Conservation (phyloP, 108 stramenopile genomes). For the Nitzschia sp. region DNA sequence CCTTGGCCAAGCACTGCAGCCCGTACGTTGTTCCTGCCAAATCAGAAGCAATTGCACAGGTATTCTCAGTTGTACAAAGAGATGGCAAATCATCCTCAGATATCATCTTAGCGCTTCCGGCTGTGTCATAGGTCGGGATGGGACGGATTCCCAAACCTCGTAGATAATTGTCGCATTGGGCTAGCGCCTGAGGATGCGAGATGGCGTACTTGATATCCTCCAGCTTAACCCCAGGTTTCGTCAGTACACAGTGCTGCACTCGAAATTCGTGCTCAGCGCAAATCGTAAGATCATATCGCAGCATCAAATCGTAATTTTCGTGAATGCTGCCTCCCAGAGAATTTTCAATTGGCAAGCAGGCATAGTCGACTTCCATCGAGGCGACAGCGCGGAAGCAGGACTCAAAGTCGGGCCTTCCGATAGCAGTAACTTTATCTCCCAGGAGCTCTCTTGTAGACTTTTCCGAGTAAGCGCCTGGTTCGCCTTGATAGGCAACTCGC, state of each 20-base stretch:
- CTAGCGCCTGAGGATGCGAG: constrained; percentile 96
- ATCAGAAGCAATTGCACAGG: constrained; percentile 93
- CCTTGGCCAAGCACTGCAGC: constrained; percentile 85
- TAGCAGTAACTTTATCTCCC: constrained; percentile 83
- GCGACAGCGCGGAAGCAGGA: constrained; percentile 96
- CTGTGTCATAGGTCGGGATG: constrained; percentile 94
- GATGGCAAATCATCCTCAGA: constrained; percentile 65
- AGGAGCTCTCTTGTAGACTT: constrained; percentile 91
- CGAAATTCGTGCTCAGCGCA: constrained; percentile 94
- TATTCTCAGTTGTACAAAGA: constrained; percentile 83
- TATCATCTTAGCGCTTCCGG: constrained; percentile 97
- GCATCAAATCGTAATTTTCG: constrained; percentile 97
- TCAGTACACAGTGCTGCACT: constrained; percentile 92
- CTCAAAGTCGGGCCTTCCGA: constrained; percentile 91
- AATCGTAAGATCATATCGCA: constrained; percentile 90
- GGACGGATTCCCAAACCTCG: constrained; percentile 77
- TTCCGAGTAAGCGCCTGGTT: constrained; percentile 97
- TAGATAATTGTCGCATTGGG: constrained; percentile 97
- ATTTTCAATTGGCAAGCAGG: constrained; percentile 95
- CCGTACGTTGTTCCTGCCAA: constrained; percentile 92
- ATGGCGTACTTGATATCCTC: constrained; percentile 89
- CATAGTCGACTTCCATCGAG: constrained; percentile 92
- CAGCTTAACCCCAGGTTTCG: constrained; percentile 67
- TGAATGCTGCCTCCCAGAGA: constrained; percentile 97
- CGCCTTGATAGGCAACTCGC: constrained; percentile 96